Base-by-base conservation (phyloP, 2,329 filamentous ascomycete genomes). In the Fusarium sp. region DNA sequence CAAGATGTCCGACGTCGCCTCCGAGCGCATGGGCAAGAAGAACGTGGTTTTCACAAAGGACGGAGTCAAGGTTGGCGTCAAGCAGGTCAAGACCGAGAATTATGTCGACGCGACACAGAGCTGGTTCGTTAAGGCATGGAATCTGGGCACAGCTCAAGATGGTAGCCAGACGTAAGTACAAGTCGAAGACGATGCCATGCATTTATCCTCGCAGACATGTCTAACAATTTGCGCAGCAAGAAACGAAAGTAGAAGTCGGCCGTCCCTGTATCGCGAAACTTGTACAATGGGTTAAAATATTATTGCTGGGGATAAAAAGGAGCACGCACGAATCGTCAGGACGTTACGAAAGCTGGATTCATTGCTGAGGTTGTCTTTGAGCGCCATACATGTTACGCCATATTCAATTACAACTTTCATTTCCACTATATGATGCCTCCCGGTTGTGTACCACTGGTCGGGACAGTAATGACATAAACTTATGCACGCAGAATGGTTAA, bases 41-140 rank as follows among this genome's bases (percentile, higher is more conserved):
- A 91, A 94, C 77, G 87, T 94, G 60, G 84, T 89, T 42, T 92
- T 94, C 79, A 91, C 90, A 41, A 93, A 92, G 78, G 92, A 94
- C 60, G 92, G 92, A 58, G 81, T 92, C 65, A 87, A 88, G 65
- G 91, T 94, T 46, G 90, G 90, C 51, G 86, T 94, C 66, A 91
- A 90, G 80, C 85, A 93, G 65, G 80, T 91, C 52, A 85, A 86
- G 70, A 86, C 87, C 57, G 92, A 94, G 81, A 87, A 86, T 49
- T 93, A 93, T 77, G 88, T 92, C 74, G 92, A 94, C 74, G 85
- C 84, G 75, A 94, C 92, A 20, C 92, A 94, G 82, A 88, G 85
- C 70, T 88, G 85, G 80, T 80, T 91, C 56, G 88, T 91, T 61
- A 90, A 90, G 80, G 88, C 88, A 2, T 91, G 88, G 88, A 90